Conservation (phyloP, 352 stramenopile species). For the Pythium apleroticum region DNA sequence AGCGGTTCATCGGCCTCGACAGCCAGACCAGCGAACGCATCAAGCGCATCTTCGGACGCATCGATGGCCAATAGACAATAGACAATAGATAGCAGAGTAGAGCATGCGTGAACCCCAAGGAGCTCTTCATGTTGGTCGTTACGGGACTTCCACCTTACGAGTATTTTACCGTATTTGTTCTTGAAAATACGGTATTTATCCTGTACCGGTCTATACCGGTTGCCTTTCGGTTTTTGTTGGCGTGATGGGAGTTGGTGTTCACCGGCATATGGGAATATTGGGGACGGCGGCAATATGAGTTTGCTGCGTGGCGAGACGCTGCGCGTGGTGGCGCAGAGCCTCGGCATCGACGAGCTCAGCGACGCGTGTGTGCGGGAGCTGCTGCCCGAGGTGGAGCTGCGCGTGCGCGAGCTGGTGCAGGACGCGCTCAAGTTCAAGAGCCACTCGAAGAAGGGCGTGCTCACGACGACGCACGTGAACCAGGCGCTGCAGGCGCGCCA, state of each 20-base stretch:
- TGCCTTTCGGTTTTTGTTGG: background rate
- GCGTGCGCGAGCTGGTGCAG: conserved; percentile 80
- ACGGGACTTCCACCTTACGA: too few relatives aligned
- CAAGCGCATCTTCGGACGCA: conserved; percentile 75
- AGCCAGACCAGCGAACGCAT: conserved; percentile 72
- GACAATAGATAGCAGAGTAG: background rate
- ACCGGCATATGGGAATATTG: background rate
- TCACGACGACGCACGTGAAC: conserved; percentile 73
- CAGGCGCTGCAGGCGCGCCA: conserved; percentile 73
- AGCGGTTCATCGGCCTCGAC: conserved; percentile 78
- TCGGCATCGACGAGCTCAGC: conserved; percentile 70
- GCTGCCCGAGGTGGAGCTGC: conserved; percentile 77
- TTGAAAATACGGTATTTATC: conserved; percentile 4
- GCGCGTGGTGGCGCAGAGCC: conserved; percentile 69
- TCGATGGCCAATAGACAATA: conserved; percentile 33
- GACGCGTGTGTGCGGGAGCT: conserved; percentile 65
- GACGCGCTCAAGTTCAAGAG: conserved; percentile 84
- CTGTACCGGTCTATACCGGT: conserved; percentile 2
- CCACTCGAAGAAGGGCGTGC: conserved; percentile 58
- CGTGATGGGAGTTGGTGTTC: background rate
- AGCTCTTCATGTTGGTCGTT: too few relatives aligned
- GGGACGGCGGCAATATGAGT: conserved; percentile 48
- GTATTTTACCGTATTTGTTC: background rate
- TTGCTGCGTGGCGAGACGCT: conserved; percentile 69
- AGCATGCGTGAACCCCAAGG: too few relatives aligned